phyloP scores from a whole-genome alignment of 139 green algal species.

The Chlamydomonas incerta region DNA sequence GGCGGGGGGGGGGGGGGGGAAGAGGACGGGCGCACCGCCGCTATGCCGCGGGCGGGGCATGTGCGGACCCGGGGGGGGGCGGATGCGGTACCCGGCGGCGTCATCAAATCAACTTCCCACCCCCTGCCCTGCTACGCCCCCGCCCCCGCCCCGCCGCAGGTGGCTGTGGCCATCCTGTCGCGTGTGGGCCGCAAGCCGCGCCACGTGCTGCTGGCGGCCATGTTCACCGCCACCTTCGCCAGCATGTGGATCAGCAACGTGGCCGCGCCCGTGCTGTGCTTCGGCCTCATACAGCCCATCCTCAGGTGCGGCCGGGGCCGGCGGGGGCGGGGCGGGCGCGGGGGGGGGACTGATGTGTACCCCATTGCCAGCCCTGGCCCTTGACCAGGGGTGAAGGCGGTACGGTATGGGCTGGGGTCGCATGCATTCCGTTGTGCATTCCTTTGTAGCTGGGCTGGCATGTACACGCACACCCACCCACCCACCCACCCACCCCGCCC shows the following conservation, averaged over 20 bases:
- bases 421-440: not conserved
- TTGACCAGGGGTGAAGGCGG: no score
- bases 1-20: not conserved
- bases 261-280: constrained; percentile 81
- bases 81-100: no score
- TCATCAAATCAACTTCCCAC: no score
- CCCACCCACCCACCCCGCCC: not conserved
- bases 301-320: constrained; percentile 40
- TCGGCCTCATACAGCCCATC: constrained; percentile 73
- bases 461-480: no score
- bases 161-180: constrained; percentile 54
- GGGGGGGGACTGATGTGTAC: not conserved
- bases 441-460: no score
- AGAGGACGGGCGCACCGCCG: no score
- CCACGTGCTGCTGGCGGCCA: constrained; percentile 76
- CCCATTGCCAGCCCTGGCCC: no score
- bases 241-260: constrained; percentile 87
- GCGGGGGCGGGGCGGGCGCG: not conserved
- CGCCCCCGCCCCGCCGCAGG: constrained; percentile 23
- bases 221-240: constrained; percentile 77
- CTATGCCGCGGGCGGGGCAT: no score
- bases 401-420: no score
- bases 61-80: no score
- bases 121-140: no score
- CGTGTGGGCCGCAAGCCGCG: constrained; percentile 61